Base-by-base conservation (phyloP, 305 asterid species). In the Withania somnifera region DNA sequence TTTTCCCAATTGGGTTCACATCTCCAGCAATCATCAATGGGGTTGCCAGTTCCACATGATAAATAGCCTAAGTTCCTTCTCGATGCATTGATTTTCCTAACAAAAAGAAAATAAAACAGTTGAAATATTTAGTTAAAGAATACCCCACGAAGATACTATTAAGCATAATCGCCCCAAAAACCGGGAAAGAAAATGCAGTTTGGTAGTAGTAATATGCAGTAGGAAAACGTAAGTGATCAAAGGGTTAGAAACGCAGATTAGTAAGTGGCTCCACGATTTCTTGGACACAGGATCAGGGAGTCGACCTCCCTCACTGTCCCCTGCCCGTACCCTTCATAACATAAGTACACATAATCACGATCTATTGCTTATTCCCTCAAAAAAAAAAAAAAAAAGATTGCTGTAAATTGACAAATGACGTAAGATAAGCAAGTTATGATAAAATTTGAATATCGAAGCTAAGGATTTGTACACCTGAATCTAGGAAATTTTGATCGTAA, bases 21-120 rank as follows among this genome's bases (percentile, higher is more conserved):
- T 19, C 98, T 88, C 98, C 98, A 93, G 87, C 98, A 93, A 85
- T 93, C 94, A 87, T 94, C 98, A 13, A 94, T 94, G 0, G 97
- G 97, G 83, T 94, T 94, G 17, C 97, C 97, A 0, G 93, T 91
- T 5, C 91, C 90, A 84, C 97, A 91, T 10, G 97, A 91, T 17
- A 92, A 91, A 28, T 85, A 92, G 14, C 86, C 94, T 78, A 93
- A 30, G 32, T 86, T 89, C 88, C 98, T 90, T 60, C 98, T 88
- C 54, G 97, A 86, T 63, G 91, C 92, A 83, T 91, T 90, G 84
- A 92, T 88, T 82, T 88, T 90, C 91, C 98, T 91, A n/a, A 88
- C 86, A 81, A 64, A 20, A 77, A 42, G 10, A 24, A 80, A 22
- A 47, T 84, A 0, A 30, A 68, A 8, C 19, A 36, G 36, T 50